These are phyloP conservation scores for Alternaria ventricosa DNA, from an alignment of 2,329 filamentous ascomycete species.

Conservation along the genomic window DNA sequence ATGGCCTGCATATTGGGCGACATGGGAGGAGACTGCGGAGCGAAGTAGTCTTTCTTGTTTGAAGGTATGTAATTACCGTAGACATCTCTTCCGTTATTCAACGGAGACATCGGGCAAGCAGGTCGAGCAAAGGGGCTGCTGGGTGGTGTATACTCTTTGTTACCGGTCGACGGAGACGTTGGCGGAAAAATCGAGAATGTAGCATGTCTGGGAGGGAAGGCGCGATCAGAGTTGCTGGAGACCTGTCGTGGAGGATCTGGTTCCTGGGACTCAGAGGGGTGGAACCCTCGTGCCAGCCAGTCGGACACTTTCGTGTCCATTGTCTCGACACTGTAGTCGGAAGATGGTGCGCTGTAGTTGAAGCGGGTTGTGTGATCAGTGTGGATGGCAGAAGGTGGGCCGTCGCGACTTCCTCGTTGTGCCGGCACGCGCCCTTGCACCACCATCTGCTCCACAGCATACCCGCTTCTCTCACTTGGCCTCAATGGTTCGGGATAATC, in stretches of 20 bases:
- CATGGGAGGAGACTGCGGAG: background rate
- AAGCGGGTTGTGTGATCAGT: background rate
- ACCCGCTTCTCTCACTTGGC: background rate
- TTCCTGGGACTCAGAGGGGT: background rate
- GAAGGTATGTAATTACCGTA: slow-evolving; percentile 23
- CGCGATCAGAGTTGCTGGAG: background rate
- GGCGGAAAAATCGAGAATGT: slow-evolving; percentile 8
- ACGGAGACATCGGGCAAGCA: slow-evolving; percentile 10
- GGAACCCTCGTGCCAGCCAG: slow-evolving; percentile 7
- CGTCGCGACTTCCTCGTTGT: background rate
- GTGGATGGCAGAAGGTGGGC: background rate
- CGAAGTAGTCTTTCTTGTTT: slow-evolving; percentile 10
- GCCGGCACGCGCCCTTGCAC: background rate
- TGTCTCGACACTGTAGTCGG: background rate
- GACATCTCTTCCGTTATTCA: slow-evolving; percentile 19
- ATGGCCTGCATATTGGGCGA: background rate
- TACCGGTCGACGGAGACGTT: background rate
- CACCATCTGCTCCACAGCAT: background rate
- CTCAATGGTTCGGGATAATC: background rate
- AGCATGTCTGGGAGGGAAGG: background rate
- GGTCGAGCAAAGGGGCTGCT: background rate
- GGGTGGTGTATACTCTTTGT: slow-evolving; percentile 7
- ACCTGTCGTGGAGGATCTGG: background rate
- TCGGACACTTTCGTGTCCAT: slow-evolving; percentile 1
- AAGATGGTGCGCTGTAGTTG: background rate